Evolutionary conservation across 2,329 filamentous ascomycete genomes (phyloP).

Genomic region (Madurella fahalii): DNA sequence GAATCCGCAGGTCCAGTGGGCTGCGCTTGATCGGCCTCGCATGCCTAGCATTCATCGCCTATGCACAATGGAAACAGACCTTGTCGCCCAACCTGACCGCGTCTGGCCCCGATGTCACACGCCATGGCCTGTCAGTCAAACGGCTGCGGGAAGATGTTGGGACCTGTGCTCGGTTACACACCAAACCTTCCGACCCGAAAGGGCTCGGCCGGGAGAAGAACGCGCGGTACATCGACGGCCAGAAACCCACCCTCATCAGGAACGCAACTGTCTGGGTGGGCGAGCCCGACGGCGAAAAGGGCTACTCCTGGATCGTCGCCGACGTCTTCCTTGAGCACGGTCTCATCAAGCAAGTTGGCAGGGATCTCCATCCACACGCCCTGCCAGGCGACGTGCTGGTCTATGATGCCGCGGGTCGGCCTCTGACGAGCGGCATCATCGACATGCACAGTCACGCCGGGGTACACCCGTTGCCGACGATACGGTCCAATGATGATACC

Average conservation of each 20-base stretch:
- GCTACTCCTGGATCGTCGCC: slow-evolving; percentile 54
- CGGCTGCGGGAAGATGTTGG: background rate
- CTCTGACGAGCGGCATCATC: slow-evolving; percentile 62
- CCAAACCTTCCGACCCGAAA: slow-evolving; percentile 20
- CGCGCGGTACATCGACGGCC: slow-evolving; percentile 55
- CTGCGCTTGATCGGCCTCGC: slow-evolving; percentile 41
- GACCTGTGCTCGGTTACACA: background rate
- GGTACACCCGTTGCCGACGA: slow-evolving; percentile 51
- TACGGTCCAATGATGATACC: slow-evolving; percentile 51
- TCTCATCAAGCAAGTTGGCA: slow-evolving; percentile 52
- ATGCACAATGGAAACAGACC: slow-evolving; percentile 40
- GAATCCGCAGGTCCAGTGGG: slow-evolving; percentile 39
- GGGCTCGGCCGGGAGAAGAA: slow-evolving; percentile 54
- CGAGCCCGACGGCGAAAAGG: slow-evolving; percentile 55
- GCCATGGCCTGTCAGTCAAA: background rate
- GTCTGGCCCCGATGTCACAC: slow-evolving; percentile 43
- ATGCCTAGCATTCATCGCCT: slow-evolving; percentile 45
- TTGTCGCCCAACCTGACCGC: background rate
- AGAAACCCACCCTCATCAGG: slow-evolving; percentile 56
- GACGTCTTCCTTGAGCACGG: slow-evolving; percentile 59
- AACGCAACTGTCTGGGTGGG: slow-evolving; percentile 65
- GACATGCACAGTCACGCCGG: slow-evolving; percentile 69
- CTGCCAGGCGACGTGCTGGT: slow-evolving; percentile 46
- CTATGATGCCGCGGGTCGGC: slow-evolving; percentile 56
- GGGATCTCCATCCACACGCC: slow-evolving; percentile 37